These are phyloP conservation scores for Salix exigua DNA, from an alignment of 345 rosid species.

Conservation along the genomic window DNA sequence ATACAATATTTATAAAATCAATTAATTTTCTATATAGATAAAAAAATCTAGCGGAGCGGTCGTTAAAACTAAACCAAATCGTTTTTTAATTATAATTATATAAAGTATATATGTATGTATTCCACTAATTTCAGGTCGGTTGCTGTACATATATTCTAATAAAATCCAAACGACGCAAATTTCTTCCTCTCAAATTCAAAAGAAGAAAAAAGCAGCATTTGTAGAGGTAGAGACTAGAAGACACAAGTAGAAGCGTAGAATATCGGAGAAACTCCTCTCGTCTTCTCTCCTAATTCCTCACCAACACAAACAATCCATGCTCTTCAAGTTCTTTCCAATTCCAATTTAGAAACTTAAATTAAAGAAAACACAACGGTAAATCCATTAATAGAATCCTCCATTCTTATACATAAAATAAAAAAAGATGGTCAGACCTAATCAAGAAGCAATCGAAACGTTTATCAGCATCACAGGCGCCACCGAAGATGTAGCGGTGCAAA, in stretches of 20 bases:
- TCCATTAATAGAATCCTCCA: not conserved
- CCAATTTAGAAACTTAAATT: not conserved
- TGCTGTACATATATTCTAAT: too few species aligned
- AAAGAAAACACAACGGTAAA: not conserved
- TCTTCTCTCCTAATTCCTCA: not conserved
- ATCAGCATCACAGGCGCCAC: constrained; percentile 79
- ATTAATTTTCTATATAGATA: too few species aligned
- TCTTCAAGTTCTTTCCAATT: not conserved
- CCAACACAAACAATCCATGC: not conserved
- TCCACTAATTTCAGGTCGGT: too few species aligned
- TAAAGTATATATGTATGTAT: too few species aligned
- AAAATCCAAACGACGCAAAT: not conserved
- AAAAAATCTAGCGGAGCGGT: too few species aligned
- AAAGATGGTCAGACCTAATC: constrained; percentile 67
- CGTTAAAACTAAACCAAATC: too few species aligned
- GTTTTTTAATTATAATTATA: too few species aligned
- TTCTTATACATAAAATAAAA: not conserved
- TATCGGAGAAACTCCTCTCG: not conserved
- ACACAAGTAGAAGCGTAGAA: constrained; percentile 2
- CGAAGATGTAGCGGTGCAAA: constrained; percentile 60
- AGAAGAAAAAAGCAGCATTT: not conserved
- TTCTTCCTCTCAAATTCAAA: not conserved
- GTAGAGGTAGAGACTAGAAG: not conserved
- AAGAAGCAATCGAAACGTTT: constrained; percentile 81
- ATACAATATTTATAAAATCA: too few species aligned